These are phyloP conservation scores for Rhynchosporium secalis DNA, from an alignment of 2,329 filamentous ascomycete species.

Conservation along the genomic window DNA sequence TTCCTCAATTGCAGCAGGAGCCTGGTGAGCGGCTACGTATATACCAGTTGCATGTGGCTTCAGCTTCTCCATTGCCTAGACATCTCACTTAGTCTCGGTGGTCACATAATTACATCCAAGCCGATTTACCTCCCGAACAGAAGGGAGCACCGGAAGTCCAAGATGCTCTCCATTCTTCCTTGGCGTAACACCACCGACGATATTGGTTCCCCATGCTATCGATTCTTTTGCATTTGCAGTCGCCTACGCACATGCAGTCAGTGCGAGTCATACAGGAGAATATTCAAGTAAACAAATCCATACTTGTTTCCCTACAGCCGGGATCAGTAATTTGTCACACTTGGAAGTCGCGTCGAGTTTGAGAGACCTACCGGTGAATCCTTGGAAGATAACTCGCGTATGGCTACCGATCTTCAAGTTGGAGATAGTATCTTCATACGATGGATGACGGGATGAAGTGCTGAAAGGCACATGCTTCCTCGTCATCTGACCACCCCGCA, in stretches of 20 bases:
- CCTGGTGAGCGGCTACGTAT: conserved; percentile 75
- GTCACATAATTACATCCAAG: no score
- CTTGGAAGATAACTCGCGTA: conserved; percentile 69
- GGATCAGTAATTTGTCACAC: conserved; percentile 10
- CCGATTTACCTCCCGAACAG: conserved; percentile 54
- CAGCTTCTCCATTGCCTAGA: conserved; percentile 65
- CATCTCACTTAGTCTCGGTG: conserved; percentile 8
- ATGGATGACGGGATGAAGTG: conserved; percentile 19
- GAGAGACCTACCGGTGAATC: conserved; percentile 58
- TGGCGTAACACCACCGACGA: conserved; percentile 77
- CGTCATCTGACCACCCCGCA: conserved; percentile 26
- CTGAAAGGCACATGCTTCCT: conserved; percentile 25
- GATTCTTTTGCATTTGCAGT: conserved; percentile 77
- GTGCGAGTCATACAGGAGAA: not conserved
- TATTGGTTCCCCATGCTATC: conserved; percentile 74
- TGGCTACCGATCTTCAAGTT: conserved; percentile 67
- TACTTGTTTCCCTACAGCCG: conserved; percentile 38
- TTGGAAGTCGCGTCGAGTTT: not conserved
- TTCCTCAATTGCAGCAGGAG: conserved; percentile 72
- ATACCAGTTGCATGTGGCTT: conserved; percentile 78
- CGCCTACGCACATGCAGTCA: conserved; percentile 47
- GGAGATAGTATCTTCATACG: conserved; percentile 55
- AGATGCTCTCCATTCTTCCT: conserved; percentile 70
- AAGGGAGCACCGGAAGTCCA: conserved; percentile 69
- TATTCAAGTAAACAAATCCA: conserved; percentile 5